These are phyloP conservation scores for Alternaria angustiovoidea DNA, from an alignment of 2,329 filamentous ascomycete genomes.

Conservation along the genomic window DNA sequence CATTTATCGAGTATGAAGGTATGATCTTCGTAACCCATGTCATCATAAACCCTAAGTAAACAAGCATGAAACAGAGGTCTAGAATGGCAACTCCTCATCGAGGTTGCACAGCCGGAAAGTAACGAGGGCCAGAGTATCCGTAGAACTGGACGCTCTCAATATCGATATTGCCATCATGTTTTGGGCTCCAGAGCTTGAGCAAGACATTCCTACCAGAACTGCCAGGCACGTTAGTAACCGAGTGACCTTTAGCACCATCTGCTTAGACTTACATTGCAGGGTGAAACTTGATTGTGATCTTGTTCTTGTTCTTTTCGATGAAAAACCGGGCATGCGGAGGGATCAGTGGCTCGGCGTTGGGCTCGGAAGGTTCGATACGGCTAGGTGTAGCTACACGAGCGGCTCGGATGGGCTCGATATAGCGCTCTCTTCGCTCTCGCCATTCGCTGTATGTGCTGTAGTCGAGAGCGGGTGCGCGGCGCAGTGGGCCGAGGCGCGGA, in stretches of 20 bases:
- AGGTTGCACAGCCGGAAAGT: constrained; percentile 74
- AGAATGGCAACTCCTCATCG: constrained; percentile 18
- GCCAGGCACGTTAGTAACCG: not conserved
- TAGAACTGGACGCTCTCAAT: constrained; percentile 85
- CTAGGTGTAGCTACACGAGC: constrained; percentile 43
- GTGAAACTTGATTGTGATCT: constrained; percentile 86
- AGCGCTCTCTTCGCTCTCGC: constrained; percentile 39
- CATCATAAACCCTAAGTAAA: not conserved
- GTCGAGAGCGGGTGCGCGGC: constrained; percentile 34
- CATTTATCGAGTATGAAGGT: too few relatives aligned
- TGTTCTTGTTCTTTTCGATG: constrained; percentile 82
- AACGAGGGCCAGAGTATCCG: constrained; percentile 86
- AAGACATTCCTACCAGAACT: constrained; percentile 82
- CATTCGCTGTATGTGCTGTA: constrained; percentile 35
- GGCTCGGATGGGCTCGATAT: constrained; percentile 40
- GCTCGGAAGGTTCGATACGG: constrained; percentile 42
- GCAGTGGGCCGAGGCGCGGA: constrained; percentile 32
- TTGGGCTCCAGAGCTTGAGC: constrained; percentile 88
- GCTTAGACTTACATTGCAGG: constrained; percentile 68
- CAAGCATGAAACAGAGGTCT: not conserved
- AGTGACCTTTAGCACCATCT: not conserved
- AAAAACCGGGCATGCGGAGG: constrained; percentile 81
- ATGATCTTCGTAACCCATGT: not conserved
- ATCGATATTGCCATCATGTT: constrained; percentile 80
- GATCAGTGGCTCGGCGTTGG: constrained; percentile 58